phyloP scores from a whole-genome alignment of 805 yeast genomes.

The Nakazawaea wickerhamii region DNA sequence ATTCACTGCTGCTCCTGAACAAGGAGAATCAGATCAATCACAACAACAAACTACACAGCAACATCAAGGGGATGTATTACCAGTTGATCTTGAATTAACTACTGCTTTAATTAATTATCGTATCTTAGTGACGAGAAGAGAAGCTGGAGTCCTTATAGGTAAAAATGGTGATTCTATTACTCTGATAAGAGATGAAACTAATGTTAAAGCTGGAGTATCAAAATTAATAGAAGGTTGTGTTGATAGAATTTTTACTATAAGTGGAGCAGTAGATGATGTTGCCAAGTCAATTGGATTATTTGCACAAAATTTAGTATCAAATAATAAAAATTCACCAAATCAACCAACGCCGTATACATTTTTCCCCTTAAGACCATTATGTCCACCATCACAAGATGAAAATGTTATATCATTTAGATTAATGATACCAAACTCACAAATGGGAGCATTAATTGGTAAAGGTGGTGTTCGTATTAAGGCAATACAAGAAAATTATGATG shows the following conservation, averaged over 20 bases:
- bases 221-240: constrained; percentile 74
- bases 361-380: constrained; percentile 56
- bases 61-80: constrained; percentile 10
- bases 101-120: constrained; percentile 34
- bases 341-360: constrained; percentile 37
- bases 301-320: constrained; percentile 48
- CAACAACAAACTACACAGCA: constrained; percentile 1
- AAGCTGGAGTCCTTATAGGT: constrained; percentile 88
- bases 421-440: constrained; percentile 75
- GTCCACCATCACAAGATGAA: constrained; percentile 40
- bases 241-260: constrained; percentile 75
- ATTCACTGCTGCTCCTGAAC: constrained; percentile 18
- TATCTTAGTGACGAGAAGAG: constrained; percentile 73
- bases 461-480: constrained; percentile 77
- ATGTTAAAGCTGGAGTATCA: constrained; percentile 83
- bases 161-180: constrained; percentile 78
- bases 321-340: constrained; percentile 28
- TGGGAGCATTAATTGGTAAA: constrained; percentile 86
- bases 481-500: constrained; percentile 60
- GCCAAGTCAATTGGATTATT: constrained; percentile 67
- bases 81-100: constrained; percentile 9
- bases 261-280: constrained; percentile 66
- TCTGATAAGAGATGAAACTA: constrained; percentile 64
- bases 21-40: neutral
- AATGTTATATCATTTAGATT: constrained; percentile 59